phyloP scores from a whole-genome alignment of 2,329 filamentous ascomycete species.

The Sporothrix phasma region DNA sequence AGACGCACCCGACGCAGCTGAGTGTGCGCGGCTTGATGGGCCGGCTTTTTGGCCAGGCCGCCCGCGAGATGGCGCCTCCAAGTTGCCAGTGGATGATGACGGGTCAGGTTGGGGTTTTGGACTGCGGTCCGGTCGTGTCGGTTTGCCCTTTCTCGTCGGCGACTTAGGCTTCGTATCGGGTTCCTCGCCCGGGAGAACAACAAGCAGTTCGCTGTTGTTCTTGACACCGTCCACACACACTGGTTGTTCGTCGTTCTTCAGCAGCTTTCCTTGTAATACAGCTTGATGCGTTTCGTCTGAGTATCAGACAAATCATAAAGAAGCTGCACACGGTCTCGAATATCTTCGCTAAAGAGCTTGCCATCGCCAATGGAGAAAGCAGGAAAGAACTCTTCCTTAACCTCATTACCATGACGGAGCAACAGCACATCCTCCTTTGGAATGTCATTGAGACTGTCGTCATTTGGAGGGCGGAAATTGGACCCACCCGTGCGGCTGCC shows the following conservation, averaged over 20 bases:
- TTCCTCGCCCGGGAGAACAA: conserved; percentile 44
- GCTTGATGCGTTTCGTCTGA: conserved; percentile 45
- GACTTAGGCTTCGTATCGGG: conserved; percentile 24
- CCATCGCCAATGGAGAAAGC: conserved; percentile 67
- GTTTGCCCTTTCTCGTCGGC: not conserved
- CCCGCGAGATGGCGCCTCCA: conserved; percentile 26
- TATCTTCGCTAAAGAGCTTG: conserved; percentile 55
- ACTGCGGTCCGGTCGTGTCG: not conserved
- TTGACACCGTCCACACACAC: conserved; percentile 52
- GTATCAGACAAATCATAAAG: conserved; percentile 53
- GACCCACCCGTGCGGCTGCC: conserved; percentile 19
- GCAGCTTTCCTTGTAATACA: conserved; percentile 62
- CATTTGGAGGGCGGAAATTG: conserved; percentile 14
- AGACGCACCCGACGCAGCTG: conserved; percentile 23
- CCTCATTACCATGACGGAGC: conserved; percentile 56
- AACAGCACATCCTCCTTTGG: conserved; percentile 60
- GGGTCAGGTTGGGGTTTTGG: conserved; percentile 28
- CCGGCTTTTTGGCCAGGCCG: conserved; percentile 26
- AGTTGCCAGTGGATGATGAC: conserved; percentile 25
- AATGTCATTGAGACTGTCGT: conserved; percentile 23
- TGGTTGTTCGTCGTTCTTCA: conserved; percentile 52
- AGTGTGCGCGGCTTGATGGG: conserved; percentile 30
- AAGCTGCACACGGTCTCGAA: conserved; percentile 57
- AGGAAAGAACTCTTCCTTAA: conserved; percentile 62
- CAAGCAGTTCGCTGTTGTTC: conserved; percentile 51